Evolutionary conservation across 2,329 filamentous ascomycete species (phyloP).

Genomic region (Penicillium corylophilum): DNA sequence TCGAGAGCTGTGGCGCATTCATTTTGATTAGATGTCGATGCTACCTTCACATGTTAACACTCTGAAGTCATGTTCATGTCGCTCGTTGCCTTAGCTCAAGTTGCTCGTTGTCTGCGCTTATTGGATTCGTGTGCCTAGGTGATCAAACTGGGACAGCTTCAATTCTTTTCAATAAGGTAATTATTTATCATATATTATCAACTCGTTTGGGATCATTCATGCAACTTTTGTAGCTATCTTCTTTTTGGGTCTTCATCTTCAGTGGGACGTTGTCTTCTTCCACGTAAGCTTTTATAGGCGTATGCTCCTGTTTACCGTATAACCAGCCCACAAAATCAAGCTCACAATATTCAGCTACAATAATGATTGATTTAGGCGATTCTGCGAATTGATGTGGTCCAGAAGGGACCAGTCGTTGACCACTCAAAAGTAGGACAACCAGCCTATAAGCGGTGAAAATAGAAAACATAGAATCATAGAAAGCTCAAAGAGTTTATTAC

Average conservation of each 20-base stretch:
- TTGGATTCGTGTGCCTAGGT: not conserved
- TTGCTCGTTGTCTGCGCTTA: not conserved
- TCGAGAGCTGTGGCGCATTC: conserved; percentile 29
- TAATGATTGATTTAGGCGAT: not conserved
- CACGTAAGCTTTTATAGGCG: too few species aligned
- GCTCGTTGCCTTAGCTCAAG: not conserved
- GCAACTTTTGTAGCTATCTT: not conserved
- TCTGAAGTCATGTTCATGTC: not conserved
- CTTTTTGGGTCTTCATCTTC: not conserved
- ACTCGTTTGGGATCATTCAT: not conserved
- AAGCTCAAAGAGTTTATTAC: too few species aligned
- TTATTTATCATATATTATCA: not conserved
- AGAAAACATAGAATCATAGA: too few species aligned
- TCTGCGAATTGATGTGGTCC: not conserved
- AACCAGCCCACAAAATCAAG: not conserved
- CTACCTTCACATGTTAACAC: not conserved
- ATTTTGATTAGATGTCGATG: conserved; percentile 19
- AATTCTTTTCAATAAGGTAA: not conserved
- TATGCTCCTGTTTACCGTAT: too few species aligned
- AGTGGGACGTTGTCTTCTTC: not conserved
- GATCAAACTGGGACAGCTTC: not conserved
- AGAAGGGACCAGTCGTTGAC: not conserved
- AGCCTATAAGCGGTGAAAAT: too few species aligned
- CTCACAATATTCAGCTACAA: not conserved
- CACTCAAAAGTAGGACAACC: too few species aligned